A percentile compares a stretch with the other conserved stretches of the same genome.
Conservation (phyloP, 306 rosid species). For the Acacia melanoxylon region DNA sequence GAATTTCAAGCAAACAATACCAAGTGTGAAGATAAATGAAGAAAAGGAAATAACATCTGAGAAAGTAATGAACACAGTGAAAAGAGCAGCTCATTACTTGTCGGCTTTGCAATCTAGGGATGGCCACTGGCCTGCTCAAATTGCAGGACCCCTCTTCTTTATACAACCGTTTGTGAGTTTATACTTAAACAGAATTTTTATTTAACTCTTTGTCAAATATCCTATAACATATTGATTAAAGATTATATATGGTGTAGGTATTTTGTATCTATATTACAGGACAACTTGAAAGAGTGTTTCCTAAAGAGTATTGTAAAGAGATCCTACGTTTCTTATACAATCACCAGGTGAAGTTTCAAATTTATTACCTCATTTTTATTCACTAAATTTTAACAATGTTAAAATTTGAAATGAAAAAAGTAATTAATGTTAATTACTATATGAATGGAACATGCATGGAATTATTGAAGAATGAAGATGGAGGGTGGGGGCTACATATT, state of each 20-base stretch:
- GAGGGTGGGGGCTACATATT: conserved; percentile 84
- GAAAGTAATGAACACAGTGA: no score
- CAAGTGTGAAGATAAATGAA: no score
- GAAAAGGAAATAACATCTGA: no score
- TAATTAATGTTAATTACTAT: not conserved
- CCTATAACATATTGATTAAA: not conserved
- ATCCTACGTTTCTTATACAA: conserved; percentile 67
- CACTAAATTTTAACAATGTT: not conserved
- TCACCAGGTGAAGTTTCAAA: conserved; percentile 54
- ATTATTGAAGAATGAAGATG: conserved; percentile 72
- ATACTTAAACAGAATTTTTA: not conserved
- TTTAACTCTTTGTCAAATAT: not conserved
- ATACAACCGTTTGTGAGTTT: conserved; percentile 59
- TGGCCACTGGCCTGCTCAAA: conserved; percentile 90
- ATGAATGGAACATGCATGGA: not conserved
- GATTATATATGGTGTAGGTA: conserved; percentile 35
- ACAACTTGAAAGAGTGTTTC: conserved; percentile 50
- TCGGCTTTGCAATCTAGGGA: conserved; percentile 63
- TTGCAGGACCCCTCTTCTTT: conserved; percentile 73
- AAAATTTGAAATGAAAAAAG: not conserved
- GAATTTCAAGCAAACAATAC: no score
- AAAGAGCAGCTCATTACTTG: conserved; percentile 43
- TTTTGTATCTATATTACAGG: conserved; percentile 63
- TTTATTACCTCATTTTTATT: not conserved
- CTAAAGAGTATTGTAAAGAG: conserved; percentile 53